Evolutionary conservation across 2,329 filamentous ascomycete genomes (phyloP).

Genomic region (Pseudogymnoascus sp.): DNA sequence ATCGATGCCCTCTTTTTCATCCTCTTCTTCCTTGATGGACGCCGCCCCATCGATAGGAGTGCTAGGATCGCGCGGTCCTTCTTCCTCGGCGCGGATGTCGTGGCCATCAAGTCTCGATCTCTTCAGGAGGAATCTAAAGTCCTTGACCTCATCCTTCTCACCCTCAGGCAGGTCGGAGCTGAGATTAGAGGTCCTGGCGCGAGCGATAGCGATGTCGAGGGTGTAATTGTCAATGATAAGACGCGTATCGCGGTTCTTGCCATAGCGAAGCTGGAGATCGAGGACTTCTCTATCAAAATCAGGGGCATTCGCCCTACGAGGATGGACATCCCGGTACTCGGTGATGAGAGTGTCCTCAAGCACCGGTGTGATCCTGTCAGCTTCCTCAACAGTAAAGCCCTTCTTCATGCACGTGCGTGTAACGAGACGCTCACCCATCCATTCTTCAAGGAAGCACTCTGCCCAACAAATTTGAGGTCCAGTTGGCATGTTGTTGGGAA

Average conservation of each 20-base stretch:
- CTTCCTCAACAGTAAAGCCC: not conserved
- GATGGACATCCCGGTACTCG: not conserved
- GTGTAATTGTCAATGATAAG: not conserved
- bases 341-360: not conserved
- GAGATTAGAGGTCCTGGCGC: not conserved
- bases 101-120: too few species aligned
- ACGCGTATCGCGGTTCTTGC: not conserved
- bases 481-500: not conserved
- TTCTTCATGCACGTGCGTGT: not conserved
- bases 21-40: not conserved
- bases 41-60: not conserved
- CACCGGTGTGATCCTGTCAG: not conserved
- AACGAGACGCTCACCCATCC: not conserved
- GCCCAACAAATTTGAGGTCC: not conserved
- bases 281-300: not conserved
- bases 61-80: too few species aligned
- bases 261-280: not conserved
- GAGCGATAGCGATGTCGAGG: not conserved
- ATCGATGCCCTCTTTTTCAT: too few species aligned
- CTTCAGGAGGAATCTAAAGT: not conserved
- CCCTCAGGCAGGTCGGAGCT: not conserved
- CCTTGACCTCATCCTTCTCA: not conserved
- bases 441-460: not conserved
- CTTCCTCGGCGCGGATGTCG: too few species aligned
- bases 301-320: not conserved